Percentiles rank a stretch among this genome's conserved stretches.
Conservation (phyloP, 164 flowering plant species). For the Liquidambar formosana region DNA sequence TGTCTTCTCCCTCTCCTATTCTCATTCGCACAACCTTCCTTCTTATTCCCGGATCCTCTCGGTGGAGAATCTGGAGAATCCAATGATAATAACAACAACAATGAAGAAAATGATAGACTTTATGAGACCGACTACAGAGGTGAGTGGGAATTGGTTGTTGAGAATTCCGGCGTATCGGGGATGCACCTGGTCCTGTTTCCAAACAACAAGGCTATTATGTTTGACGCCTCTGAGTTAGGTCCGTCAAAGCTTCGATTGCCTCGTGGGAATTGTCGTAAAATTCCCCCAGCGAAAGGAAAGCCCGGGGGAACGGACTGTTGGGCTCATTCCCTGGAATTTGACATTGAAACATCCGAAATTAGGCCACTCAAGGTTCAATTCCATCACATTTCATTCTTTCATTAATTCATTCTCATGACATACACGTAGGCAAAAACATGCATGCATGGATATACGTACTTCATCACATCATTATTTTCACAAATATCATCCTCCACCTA, state of each 20-base stretch:
- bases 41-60: not conserved
- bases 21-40: slow-evolving; percentile 6
- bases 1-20: slow-evolving; percentile 36
- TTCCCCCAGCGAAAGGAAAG: slow-evolving; percentile 2
- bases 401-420: not conserved
- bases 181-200: slow-evolving; percentile 72
- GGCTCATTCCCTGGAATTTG: slow-evolving; percentile 63
- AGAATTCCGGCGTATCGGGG: slow-evolving; percentile 56
- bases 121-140: slow-evolving; percentile 34
- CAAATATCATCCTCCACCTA: too few species aligned
- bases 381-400: not conserved
- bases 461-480: too few species aligned
- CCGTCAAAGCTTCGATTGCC: slow-evolving; percentile 39
- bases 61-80: not conserved
- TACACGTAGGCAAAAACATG: not conserved
- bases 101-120: not conserved
- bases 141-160: slow-evolving; percentile 43
- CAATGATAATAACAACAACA: not conserved
- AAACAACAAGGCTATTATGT: slow-evolving; percentile 54
- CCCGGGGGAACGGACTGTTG: slow-evolving; percentile 47
- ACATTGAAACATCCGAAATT: slow-evolving; percentile 29
- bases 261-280: slow-evolving; percentile 30
- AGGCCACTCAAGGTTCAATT: slow-evolving; percentile 51
- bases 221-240: slow-evolving; percentile 57
- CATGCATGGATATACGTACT: not conserved